Conservation (phyloP, 1,284 basidiomycete species). For the Heliocybe sulcata region DNA sequence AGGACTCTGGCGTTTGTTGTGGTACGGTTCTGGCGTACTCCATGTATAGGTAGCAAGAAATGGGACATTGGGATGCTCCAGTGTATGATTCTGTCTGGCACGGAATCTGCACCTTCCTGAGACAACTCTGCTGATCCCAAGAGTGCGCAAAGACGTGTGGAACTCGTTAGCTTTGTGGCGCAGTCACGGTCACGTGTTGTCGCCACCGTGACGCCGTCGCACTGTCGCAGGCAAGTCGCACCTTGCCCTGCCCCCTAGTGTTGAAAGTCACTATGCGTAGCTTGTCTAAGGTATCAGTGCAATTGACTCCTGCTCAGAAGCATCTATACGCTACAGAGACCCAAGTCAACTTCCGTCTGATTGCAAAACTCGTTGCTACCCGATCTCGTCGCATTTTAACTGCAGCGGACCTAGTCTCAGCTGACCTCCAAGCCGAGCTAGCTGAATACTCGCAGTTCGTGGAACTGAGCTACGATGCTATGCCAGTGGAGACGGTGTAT, state of each 20-base stretch:
- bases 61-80: too few relatives aligned
- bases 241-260: neutral
- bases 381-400: constrained; percentile 32
- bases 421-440: constrained; percentile 28
- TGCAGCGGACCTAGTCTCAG: constrained; percentile 27
- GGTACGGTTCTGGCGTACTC: neutral
- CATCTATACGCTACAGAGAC: constrained; percentile 41
- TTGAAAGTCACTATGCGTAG: neutral
- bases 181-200: neutral
- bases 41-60: neutral
- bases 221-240: neutral
- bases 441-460: constrained; percentile 46
- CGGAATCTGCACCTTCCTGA: too few relatives aligned
- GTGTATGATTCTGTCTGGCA: too few relatives aligned
- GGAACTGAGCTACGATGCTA: constrained; percentile 26
- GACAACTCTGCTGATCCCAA: too few relatives aligned
- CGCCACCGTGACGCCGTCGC: neutral
- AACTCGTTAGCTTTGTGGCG: too few relatives aligned
- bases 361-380: constrained; percentile 36
- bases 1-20: neutral
- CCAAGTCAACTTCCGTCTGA: constrained; percentile 42
- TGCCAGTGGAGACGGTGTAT: constrained; percentile 31
- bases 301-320: constrained; percentile 23
- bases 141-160: too few relatives aligned
- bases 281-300: neutral